Percentiles rank a stretch among this genome's conserved stretches.
Conservation (phyloP, 2,329 filamentous ascomycete species). For the Cytospora paraplurivora region DNA sequence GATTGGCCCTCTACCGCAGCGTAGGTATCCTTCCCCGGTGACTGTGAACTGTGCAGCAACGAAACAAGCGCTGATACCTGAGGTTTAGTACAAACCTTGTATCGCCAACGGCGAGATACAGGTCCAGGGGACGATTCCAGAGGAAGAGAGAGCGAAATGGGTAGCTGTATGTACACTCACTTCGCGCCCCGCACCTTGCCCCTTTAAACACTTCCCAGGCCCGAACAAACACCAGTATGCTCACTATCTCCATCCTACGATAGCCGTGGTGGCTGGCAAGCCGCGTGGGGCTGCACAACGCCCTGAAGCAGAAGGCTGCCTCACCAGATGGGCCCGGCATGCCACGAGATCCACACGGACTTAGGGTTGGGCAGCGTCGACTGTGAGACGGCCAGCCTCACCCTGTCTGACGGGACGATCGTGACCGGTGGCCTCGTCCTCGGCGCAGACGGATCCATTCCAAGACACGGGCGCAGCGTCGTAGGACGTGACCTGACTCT, state of each 20-base stretch:
- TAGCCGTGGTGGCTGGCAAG: slow-evolving; percentile 25
- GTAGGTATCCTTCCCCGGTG: slow-evolving; percentile 4
- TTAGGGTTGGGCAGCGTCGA: slow-evolving; percentile 4
- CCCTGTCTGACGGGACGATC: slow-evolving; percentile 19
- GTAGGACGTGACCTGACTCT: slow-evolving; percentile 13
- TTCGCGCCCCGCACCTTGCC: neutral
- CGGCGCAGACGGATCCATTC: slow-evolving; percentile 26
- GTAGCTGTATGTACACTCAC: slow-evolving; percentile 16
- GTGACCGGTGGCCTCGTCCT: slow-evolving; percentile 24
- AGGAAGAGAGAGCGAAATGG: slow-evolving; percentile 15
- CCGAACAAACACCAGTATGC: no score
- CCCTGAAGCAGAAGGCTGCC: slow-evolving; percentile 19
- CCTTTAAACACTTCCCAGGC: neutral
- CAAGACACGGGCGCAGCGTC: slow-evolving; percentile 12
- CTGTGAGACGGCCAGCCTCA: slow-evolving; percentile 20
- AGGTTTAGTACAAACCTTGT: slow-evolving; percentile 20
- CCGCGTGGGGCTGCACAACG: slow-evolving; percentile 23
- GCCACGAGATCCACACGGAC: slow-evolving; percentile 21
- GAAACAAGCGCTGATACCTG: neutral
- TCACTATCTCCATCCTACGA: neutral
- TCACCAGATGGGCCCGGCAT: slow-evolving; percentile 7
- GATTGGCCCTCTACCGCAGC: slow-evolving; percentile 14
- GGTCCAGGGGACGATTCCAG: neutral
- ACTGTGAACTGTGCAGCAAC: no score
- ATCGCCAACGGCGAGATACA: slow-evolving; percentile 12